A percentile compares a stretch with the other conserved stretches of the same genome.
Conservation (phyloP, 257 asterid genomes). For the Nicotiana benthamiana region DNA sequence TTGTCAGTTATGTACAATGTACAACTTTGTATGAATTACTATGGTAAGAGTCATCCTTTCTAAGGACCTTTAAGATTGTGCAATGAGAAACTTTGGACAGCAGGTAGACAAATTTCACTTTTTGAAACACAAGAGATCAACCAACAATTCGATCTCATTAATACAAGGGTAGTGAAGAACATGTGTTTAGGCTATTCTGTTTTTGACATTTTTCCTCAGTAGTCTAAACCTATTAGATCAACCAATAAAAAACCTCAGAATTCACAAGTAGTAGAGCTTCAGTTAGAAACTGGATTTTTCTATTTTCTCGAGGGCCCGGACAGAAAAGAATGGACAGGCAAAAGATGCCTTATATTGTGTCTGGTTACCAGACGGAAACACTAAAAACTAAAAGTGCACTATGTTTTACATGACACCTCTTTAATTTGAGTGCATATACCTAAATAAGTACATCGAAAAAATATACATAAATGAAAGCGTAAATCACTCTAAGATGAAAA, state of each 20-base stretch:
- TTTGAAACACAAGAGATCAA: conserved; percentile 13
- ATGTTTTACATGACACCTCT: background rate
- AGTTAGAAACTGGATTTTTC: background rate
- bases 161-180: background rate
- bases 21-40: background rate
- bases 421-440: background rate
- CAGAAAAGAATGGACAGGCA: background rate
- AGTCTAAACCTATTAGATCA: background rate
- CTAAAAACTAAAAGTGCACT: background rate
- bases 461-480: background rate
- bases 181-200: background rate
- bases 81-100: background rate
- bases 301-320: background rate
- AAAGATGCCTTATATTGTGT: background rate
- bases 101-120: background rate
- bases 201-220: background rate
- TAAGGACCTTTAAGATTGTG: too few relatives aligned
- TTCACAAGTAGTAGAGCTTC: background rate
- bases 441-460: background rate
- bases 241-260: background rate
- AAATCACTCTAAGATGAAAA: background rate
- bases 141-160: background rate
- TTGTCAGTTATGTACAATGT: background rate
- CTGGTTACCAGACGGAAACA: background rate
- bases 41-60: too few relatives aligned